phyloP scores from a whole-genome alignment of 306 rosid species.

The Echinosophora koreensis region DNA sequence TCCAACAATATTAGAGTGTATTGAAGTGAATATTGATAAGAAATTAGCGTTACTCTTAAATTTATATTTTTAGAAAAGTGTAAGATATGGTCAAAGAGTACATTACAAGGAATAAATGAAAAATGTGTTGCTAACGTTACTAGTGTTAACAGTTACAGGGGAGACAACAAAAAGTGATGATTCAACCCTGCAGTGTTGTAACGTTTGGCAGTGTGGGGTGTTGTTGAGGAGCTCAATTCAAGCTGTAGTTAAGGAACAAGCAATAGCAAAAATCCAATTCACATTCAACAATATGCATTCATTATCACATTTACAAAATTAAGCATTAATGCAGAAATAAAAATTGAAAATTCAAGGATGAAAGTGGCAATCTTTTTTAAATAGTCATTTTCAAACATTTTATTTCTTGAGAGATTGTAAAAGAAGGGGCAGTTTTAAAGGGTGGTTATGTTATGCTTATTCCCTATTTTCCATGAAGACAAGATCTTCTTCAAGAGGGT shows the following conservation, averaged over 20 bases:
- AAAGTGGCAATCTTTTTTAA: conserved; percentile 33
- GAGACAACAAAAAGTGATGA: conserved; percentile 41
- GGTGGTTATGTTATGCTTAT: conserved; percentile 28
- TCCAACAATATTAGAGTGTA: too few species aligned
- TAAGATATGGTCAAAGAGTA: too few species aligned
- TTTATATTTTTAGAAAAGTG: too few species aligned
- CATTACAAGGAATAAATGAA: too few species aligned
- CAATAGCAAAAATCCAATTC: conserved; percentile 20
- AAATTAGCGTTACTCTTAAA: too few species aligned
- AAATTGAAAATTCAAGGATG: conserved; percentile 16
- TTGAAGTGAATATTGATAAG: too few species aligned
- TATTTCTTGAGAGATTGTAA: conserved; percentile 19
- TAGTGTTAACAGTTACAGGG: background rate
- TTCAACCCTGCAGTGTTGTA: background rate
- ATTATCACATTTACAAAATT: conserved; percentile 38
- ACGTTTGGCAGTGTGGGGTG: conserved; percentile 23
- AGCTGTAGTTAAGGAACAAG: conserved; percentile 25
- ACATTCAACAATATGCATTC: conserved; percentile 31
- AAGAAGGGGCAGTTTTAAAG: conserved; percentile 3
- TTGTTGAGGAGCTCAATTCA: conserved; percentile 29
- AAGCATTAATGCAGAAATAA: conserved; percentile 28
- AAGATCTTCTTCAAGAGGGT: conserved; percentile 60
- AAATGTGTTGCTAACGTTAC: too few species aligned
- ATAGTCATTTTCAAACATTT: conserved; percentile 26
- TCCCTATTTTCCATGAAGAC: conserved; percentile 51